Percentiles rank a stretch among this genome's conserved stretches.
phyloP scores from a whole-genome alignment of 371 early-diverging fungal species.

The Apophysomyces sp. region DNA sequence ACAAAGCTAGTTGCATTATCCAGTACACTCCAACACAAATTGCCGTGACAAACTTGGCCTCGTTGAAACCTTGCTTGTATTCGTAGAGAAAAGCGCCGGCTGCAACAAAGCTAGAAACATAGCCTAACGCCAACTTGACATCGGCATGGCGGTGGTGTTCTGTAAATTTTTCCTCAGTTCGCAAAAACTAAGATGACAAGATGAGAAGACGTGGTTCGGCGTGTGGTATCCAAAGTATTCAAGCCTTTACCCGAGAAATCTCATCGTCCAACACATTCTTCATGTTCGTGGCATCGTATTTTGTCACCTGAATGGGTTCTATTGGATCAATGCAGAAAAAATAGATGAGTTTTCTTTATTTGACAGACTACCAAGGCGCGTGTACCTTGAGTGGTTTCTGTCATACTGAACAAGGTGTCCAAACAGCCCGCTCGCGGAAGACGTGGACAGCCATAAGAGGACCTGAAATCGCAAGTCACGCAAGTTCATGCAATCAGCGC shows the following conservation, averaged over 20 bases:
- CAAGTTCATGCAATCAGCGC: too few species aligned
- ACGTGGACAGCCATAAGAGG: too few species aligned
- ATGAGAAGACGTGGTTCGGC: not conserved
- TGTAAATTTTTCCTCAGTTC: conserved; percentile 15
- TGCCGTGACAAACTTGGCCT: conserved; percentile 24
- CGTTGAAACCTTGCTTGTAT: conserved; percentile 36
- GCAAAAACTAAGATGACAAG: conserved; percentile 16
- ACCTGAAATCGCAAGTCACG: too few species aligned
- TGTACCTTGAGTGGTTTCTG: too few species aligned
- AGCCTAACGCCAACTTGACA: conserved; percentile 41
- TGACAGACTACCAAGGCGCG: too few species aligned
- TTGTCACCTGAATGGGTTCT: conserved; percentile 37
- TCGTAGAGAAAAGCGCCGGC: conserved; percentile 37
- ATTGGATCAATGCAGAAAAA: too few species aligned
- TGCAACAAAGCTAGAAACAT: conserved; percentile 39
- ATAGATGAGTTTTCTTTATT: too few species aligned
- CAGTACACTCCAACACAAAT: conserved; percentile 35
- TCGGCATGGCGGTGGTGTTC: conserved; percentile 40
- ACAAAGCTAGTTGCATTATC: conserved; percentile 23
- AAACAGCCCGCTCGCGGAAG: too few species aligned
- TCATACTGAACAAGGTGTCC: too few species aligned
- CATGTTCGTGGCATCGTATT: conserved; percentile 35
- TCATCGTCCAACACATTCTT: conserved; percentile 49
- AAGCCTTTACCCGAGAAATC: conserved; percentile 27
- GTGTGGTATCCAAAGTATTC: not conserved